Evolutionary conservation across 2,329 filamentous ascomycete species (phyloP).

Genomic region (Dactylella cylindrospora): DNA sequence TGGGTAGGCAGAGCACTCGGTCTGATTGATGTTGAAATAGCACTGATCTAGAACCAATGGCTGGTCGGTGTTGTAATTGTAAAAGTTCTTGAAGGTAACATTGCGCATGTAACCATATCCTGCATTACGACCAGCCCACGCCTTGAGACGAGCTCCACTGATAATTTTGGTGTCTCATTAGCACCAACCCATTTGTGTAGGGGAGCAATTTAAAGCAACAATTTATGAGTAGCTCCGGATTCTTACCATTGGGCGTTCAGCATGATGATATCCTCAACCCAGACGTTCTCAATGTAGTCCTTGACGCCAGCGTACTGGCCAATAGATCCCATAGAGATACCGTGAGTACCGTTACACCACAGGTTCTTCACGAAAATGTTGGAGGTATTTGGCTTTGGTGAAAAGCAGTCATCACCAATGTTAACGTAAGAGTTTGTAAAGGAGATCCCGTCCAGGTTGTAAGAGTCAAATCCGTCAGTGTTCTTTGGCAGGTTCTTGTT

Average conservation of each 20-base stretch:
- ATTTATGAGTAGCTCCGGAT: no score
- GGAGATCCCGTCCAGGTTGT: conserved; percentile 60
- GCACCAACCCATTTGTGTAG: background rate
- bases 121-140: conserved; percentile 61
- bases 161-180: conserved; percentile 50
- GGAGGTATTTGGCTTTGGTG: conserved; percentile 62
- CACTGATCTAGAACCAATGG: conserved; percentile 64
- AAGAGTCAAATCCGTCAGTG: conserved; percentile 65
- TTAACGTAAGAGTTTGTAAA: conserved; percentile 59
- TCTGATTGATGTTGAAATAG: conserved; percentile 62
- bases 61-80: conserved; percentile 62
- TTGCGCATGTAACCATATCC: conserved; percentile 65
- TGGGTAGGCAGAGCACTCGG: conserved; percentile 59
- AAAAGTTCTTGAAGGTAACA: conserved; percentile 64
- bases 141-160: conserved; percentile 63
- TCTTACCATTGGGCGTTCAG: conserved; percentile 56
- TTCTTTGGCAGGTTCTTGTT: conserved; percentile 60
- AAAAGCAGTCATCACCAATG: conserved; percentile 64
- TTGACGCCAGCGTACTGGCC: conserved; percentile 61
- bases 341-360: conserved; percentile 64
- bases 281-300: conserved; percentile 61
- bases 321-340: conserved; percentile 62
- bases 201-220: conserved; percentile 6
- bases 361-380: conserved; percentile 63
- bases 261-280: conserved; percentile 63